A percentile compares a stretch with the other conserved stretches of the same genome.
Evolutionary conservation across 306 rosid genomes (phyloP).

Genomic region (Quercus agrifolia): DNA sequence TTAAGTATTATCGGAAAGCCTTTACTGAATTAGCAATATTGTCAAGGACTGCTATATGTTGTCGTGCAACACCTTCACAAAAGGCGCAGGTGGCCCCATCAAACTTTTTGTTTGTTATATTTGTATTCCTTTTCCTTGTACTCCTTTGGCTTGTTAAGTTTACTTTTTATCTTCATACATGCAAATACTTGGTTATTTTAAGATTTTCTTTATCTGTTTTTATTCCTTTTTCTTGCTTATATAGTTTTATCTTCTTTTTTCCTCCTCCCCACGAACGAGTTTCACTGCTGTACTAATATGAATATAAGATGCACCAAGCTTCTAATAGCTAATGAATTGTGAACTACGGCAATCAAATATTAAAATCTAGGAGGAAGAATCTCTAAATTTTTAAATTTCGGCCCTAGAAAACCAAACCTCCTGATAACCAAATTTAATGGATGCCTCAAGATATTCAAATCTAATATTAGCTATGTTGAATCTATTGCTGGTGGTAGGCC

Average conservation of each 20-base stretch:
- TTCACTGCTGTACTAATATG: not conserved
- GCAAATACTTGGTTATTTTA: constrained; percentile 18
- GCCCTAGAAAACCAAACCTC: not conserved
- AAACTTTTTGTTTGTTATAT: not conserved
- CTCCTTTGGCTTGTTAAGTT: not conserved
- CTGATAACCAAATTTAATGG: not conserved
- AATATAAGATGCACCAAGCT: constrained; percentile 1
- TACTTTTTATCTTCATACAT: constrained; percentile 6
- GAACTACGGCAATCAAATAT: not conserved
- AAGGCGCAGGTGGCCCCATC: constrained; percentile 79
- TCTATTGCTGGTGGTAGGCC: not conserved
- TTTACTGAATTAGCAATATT: constrained; percentile 93
- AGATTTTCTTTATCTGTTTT: not conserved
- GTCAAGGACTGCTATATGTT: constrained; percentile 98
- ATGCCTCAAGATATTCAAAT: not conserved
- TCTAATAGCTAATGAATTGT: not conserved
- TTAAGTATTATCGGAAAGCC: constrained; percentile 75
- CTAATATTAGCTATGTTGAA: not conserved
- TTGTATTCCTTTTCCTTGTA: not conserved
- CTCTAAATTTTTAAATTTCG: not conserved
- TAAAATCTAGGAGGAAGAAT: not conserved
- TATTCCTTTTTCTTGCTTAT: constrained; percentile 1
- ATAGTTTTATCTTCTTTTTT: not conserved
- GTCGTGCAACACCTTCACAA: constrained; percentile 98
- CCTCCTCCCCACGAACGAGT: constrained; percentile 12